Conservation (phyloP, 306 rosid genomes). For the Arachis stenosperma region DNA sequence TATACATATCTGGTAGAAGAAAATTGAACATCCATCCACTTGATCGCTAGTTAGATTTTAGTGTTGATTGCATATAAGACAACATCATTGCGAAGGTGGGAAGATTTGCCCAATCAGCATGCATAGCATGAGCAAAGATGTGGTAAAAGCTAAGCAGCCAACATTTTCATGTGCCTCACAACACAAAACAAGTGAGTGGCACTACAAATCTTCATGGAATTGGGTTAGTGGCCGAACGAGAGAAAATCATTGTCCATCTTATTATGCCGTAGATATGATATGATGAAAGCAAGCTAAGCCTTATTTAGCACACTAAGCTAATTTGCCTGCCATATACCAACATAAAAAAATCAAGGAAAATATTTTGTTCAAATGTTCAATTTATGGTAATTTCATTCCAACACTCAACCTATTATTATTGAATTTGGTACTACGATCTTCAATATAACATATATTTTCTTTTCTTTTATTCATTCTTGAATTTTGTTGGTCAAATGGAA, state of each 20-base stretch:
- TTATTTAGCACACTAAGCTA: neutral
- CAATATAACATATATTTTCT: too few relatives aligned
- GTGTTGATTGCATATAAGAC: neutral
- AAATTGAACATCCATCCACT: too few relatives aligned
- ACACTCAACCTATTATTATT: too few relatives aligned
- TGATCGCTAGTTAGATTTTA: too few relatives aligned
- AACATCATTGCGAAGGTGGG: neutral
- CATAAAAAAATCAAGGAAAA: neutral
- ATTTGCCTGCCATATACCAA: conserved; percentile 14
- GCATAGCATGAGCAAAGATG: neutral
- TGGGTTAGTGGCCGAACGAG: neutral
- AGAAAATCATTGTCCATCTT: neutral
- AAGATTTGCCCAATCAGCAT: neutral
- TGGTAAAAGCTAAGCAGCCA: neutral
- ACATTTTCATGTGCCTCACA: neutral
- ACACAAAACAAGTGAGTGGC: neutral
- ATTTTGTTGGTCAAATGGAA: too few relatives aligned
- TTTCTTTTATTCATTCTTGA: too few relatives aligned
- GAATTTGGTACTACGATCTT: too few relatives aligned
- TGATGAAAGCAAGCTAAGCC: neutral
- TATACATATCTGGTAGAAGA: too few relatives aligned
- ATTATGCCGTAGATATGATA: conserved; percentile 13
- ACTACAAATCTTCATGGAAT: neutral
- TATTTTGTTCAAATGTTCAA: too few relatives aligned
- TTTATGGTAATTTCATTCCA: too few relatives aligned